Conservation (phyloP, 306 rosid species). For the Lagenaria siceraria region DNA sequence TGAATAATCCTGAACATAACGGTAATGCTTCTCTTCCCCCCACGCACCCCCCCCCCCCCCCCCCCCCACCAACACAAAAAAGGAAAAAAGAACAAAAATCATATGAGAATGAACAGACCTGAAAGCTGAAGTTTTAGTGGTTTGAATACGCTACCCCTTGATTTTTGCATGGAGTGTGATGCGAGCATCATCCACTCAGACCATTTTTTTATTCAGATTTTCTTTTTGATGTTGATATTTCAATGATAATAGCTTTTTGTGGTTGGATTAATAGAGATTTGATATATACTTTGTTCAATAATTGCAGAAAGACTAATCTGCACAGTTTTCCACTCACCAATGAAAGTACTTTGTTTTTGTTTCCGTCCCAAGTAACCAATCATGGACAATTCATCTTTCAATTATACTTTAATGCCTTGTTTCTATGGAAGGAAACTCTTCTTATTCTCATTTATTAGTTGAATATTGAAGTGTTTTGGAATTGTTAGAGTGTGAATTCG, state of each 20-base stretch:
- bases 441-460: background rate
- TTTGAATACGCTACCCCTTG: background rate
- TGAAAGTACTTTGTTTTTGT: background rate
- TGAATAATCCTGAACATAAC: background rate
- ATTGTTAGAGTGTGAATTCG: background rate
- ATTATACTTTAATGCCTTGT: background rate
- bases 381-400: background rate
- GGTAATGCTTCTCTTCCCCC: background rate
- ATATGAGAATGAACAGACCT: too few relatives aligned
- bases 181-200: background rate
- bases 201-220: constrained; percentile 6
- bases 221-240: background rate
- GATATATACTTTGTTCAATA: background rate
- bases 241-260: background rate
- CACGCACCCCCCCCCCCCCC: too few relatives aligned
- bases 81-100: too few relatives aligned
- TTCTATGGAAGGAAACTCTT: background rate
- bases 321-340: background rate
- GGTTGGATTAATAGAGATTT: background rate
- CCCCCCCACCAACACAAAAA: too few relatives aligned
- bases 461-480: background rate
- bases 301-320: constrained; percentile 1
- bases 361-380: background rate
- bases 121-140: background rate
- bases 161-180: background rate